Evolutionary conservation across 1,284 basidiomycete genomes (phyloP).

Genomic region (Papiliotrema fonsecae): DNA sequence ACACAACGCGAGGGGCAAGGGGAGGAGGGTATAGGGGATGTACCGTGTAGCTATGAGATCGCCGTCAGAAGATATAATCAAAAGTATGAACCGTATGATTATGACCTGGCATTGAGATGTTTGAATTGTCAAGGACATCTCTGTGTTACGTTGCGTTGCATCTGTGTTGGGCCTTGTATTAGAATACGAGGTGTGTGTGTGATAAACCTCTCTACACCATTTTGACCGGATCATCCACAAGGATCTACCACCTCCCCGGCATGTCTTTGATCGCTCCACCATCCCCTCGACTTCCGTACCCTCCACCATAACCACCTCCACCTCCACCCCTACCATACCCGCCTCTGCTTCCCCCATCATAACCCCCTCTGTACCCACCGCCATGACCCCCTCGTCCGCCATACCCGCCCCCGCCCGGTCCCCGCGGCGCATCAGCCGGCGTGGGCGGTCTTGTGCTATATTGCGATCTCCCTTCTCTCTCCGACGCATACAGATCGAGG

Average conservation of each 20-base stretch:
- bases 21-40: no score
- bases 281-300: not conserved
- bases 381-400: not conserved
- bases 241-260: not conserved
- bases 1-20: no score
- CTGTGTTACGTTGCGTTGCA: no score
- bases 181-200: no score
- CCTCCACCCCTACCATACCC: not conserved
- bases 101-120: no score
- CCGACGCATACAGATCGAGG: conserved; percentile 49
- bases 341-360: not conserved
- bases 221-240: no score
- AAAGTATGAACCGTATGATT: no score
- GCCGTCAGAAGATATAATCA: no score
- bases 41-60: no score
- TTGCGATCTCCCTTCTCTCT: conserved; percentile 32
- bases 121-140: no score
- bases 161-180: no score
- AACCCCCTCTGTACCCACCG: not conserved
- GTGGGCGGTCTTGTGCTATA: conserved; percentile 17
- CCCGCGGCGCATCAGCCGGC: not conserved
- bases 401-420: not conserved
- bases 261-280: not conserved
- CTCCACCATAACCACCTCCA: not conserved
- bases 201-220: no score